Evolutionary conservation across 768 basidiomycete species (phyloP), one percentile per base, ranked within the genome.

Genomic region (Lactifluus piperatus): DNA sequence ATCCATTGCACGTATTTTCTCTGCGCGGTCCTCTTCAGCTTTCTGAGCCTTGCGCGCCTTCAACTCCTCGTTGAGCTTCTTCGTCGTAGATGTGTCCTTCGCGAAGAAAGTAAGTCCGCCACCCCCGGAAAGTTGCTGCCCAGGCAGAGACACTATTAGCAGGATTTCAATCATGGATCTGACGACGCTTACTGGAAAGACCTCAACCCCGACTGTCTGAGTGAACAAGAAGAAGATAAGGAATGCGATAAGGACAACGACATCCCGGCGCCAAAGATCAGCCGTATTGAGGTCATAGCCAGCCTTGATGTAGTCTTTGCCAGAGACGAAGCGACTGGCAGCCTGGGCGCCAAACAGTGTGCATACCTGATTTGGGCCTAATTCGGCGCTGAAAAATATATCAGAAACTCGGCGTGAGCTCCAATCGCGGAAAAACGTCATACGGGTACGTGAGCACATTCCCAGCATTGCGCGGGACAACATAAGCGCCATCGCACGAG

Each of bases 221-320:
- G 84, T 77, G 51, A 84, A 27, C 69, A 86, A 78, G 73, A 91
- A 93, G 62, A 80, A 71, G 48, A 88, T 22, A 64, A 90, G 74
- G 73, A 91, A 88, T 5, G 74, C 88, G 45, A 91, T 13, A 30
- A 90, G 69, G 30, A 93, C 85, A n/a, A 85, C 73, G 64, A 89
- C 81, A 69, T 88, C 81, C 24, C 79, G 80, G 16, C 78, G 75
- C 86, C 86, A 88, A 43, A 87, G 68, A 64, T 87, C 81, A 8
- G 72, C 70, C n/a, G 72, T 67, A 51, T 76, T 66, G 39, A 86
- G 66, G 4, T 72, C 74, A 64, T 77, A 88, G 0, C 79, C 80
- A 34, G 82, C 80, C 22, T 82, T 80, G 76, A 78, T 80, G 72
- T 94, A 93, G 68, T 94, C 91, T 69, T 91, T 93, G 70, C 87